Conservation (phyloP, 225 moss, liverwort and hornwort species). For the Polytrichum commune region DNA sequence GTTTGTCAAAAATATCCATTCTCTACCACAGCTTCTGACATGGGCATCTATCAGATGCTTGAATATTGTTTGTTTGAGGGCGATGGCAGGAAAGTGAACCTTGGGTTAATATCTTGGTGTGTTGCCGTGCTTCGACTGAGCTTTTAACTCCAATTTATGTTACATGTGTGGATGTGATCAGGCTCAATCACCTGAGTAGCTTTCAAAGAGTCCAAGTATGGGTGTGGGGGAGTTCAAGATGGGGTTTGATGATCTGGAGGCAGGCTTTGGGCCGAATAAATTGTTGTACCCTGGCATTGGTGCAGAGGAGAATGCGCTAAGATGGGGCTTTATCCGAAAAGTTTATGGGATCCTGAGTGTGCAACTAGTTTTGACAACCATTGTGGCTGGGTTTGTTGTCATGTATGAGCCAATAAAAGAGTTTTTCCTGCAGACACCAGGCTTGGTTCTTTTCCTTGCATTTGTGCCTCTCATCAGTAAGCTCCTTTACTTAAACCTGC, state of each 20-base stretch:
- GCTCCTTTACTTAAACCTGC: slow-evolving; percentile 4
- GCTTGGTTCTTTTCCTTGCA: slow-evolving; percentile 62
- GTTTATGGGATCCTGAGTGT: slow-evolving; percentile 90
- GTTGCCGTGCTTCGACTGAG: no score
- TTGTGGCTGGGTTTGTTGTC: slow-evolving; percentile 78
- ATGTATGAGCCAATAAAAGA: slow-evolving; percentile 51
- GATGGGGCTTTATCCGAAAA: slow-evolving; percentile 94
- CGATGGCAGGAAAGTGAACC: no score
- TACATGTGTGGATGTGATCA: neutral
- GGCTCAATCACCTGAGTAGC: neutral
- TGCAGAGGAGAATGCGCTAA: slow-evolving; percentile 61
- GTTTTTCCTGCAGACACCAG: slow-evolving; percentile 65
- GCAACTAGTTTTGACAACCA: slow-evolving; percentile 76
- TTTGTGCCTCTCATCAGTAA: slow-evolving; percentile 84
- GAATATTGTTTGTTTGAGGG: no score
- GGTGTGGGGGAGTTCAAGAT: slow-evolving; percentile 44
- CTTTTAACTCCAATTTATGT: no score
- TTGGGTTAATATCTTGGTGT: no score
- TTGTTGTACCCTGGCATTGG: slow-evolving; percentile 78
- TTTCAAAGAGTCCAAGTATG: slow-evolving; percentile 25
- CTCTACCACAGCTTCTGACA: no score
- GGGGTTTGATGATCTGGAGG: slow-evolving; percentile 67
- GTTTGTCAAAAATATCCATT: no score
- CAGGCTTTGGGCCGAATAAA: slow-evolving; percentile 44
- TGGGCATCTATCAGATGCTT: no score